Evolutionary conservation across 192 early-diverging fungal species (phyloP).

Genomic region (Coemansia sp.): DNA sequence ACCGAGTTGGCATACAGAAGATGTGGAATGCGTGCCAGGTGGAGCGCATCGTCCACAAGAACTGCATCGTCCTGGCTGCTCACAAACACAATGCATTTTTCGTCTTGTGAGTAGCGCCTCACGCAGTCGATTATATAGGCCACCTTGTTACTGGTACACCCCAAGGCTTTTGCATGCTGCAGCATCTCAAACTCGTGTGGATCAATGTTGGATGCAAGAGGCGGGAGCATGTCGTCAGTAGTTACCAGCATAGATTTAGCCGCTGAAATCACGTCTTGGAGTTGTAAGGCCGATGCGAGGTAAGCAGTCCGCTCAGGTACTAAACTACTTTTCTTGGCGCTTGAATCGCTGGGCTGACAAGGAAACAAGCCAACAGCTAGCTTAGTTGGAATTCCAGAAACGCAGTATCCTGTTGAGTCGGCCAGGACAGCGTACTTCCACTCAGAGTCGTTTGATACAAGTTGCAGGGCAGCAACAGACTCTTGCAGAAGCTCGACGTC

Average conservation of each 20-base stretch:
- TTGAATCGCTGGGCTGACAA: background rate
- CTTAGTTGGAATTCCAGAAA: slow-evolving; percentile 18
- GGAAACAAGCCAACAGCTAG: background rate
- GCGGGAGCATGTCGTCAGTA: slow-evolving; percentile 28
- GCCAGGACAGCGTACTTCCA: slow-evolving; percentile 27
- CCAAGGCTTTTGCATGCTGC: background rate
- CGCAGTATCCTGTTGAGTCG: slow-evolving; percentile 28
- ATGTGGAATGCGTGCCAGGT: slow-evolving; percentile 35
- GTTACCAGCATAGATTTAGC: slow-evolving; percentile 25
- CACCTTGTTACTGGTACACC: slow-evolving; percentile 39
- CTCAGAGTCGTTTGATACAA: slow-evolving; percentile 21
- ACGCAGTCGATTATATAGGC: slow-evolving; percentile 32
- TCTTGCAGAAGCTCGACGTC: slow-evolving; percentile 28
- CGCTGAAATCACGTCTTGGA: slow-evolving; percentile 6
- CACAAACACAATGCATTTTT: slow-evolving; percentile 52
- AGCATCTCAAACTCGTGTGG: slow-evolving; percentile 35
- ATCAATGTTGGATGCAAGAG: slow-evolving; percentile 24
- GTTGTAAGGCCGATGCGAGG: slow-evolving; percentile 25
- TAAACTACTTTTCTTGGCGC: background rate
- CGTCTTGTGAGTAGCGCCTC: slow-evolving; percentile 16
- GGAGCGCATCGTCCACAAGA: slow-evolving; percentile 33
- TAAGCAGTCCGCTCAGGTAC: background rate
- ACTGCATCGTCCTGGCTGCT: slow-evolving; percentile 24
- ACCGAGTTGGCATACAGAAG: slow-evolving; percentile 38
- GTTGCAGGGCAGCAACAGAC: slow-evolving; percentile 28